phyloP scores from a whole-genome alignment of 2,329 filamentous ascomycete species.

The Volutella citrinella region DNA sequence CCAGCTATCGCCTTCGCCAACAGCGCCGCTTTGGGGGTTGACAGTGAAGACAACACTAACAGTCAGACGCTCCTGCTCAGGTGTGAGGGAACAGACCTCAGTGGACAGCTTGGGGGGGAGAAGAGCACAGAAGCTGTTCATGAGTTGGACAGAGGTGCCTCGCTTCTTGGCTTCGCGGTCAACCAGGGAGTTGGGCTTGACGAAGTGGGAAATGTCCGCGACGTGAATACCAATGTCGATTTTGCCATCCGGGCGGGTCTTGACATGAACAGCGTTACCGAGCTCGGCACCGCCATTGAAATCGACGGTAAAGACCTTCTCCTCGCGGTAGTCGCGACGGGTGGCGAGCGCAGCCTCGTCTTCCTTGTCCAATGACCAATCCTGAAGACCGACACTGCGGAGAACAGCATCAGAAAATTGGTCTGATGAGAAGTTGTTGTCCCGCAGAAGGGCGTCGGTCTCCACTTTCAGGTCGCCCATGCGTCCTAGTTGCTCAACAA shows the following conservation, averaged over 20 bases:
- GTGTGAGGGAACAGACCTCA: slow-evolving; percentile 83
- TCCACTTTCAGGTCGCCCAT: slow-evolving; percentile 98
- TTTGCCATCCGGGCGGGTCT: slow-evolving; percentile 75
- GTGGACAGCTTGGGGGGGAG: slow-evolving; percentile 81
- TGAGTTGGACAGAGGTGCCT: slow-evolving; percentile 90
- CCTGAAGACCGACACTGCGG: slow-evolving; percentile 86
- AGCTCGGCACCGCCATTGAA: slow-evolving; percentile 84
- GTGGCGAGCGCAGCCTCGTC: slow-evolving; percentile 68
- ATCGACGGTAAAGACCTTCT: slow-evolving; percentile 89
- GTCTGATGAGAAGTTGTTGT: slow-evolving; percentile 98
- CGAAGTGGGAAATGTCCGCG: slow-evolving; percentile 92
- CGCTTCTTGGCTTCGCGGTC: slow-evolving; percentile 98
- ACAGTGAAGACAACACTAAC: slow-evolving; percentile 93
- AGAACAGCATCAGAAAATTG: slow-evolving; percentile 96
- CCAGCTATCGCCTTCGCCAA: slow-evolving; percentile 86
- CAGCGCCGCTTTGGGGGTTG: slow-evolving; percentile 72
- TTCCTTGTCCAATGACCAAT: slow-evolving; percentile 85
- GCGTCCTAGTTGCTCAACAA: slow-evolving; percentile 93
- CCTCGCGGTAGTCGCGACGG: slow-evolving; percentile 85
- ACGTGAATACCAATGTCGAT: slow-evolving; percentile 95
- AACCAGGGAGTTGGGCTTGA: slow-evolving; percentile 92
- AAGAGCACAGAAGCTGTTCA: slow-evolving; percentile 85
- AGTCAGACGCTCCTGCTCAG: slow-evolving; percentile 85
- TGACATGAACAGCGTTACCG: slow-evolving; percentile 90
- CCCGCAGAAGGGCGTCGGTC: slow-evolving; percentile 91